Conservation (phyloP, 768 basidiomycete genomes). For the Pisolithus microcarpus region DNA sequence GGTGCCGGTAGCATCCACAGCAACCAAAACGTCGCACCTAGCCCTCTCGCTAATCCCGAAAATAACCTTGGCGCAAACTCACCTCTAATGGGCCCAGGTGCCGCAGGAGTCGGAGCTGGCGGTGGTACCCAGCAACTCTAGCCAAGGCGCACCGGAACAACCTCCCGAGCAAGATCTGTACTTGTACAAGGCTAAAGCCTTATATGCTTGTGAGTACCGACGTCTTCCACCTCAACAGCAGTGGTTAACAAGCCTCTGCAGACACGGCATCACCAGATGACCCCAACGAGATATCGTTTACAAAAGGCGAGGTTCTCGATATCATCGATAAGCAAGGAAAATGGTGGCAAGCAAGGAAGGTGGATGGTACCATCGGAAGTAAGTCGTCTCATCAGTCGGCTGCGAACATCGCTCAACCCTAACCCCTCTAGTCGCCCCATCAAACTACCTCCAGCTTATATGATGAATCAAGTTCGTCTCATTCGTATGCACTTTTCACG, state of each 20-base stretch:
- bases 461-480: slow-evolving; percentile 30
- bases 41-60: slow-evolving; percentile 40
- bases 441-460: slow-evolving; percentile 79
- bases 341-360: slow-evolving; percentile 86
- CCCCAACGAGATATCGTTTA: slow-evolving; percentile 91
- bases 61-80: slow-evolving; percentile 44
- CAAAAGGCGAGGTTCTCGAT: slow-evolving; percentile 87
- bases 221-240: slow-evolving; percentile 1
- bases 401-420: slow-evolving; percentile 8
- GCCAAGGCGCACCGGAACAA: slow-evolving; percentile 19
- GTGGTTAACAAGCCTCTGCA: slow-evolving; percentile 30
- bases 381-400: slow-evolving; percentile 27
- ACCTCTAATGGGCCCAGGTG: slow-evolving; percentile 60
- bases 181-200: slow-evolving; percentile 75
- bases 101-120: slow-evolving; percentile 56
- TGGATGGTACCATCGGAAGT: slow-evolving; percentile 75
- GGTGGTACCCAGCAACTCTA: slow-evolving; percentile 21
- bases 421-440: slow-evolving; percentile 58
- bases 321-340: slow-evolving; percentile 89
- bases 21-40: slow-evolving; percentile 26
- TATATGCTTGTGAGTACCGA: slow-evolving; percentile 72
- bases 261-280: slow-evolving; percentile 93
- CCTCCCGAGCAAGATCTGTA: slow-evolving; percentile 38
- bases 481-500: slow-evolving; percentile 12
- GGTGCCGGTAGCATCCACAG: slow-evolving; percentile 52